Evolutionary conservation across 352 stramenopile species (phyloP).

Genomic region (Phytophthora sp.): DNA sequence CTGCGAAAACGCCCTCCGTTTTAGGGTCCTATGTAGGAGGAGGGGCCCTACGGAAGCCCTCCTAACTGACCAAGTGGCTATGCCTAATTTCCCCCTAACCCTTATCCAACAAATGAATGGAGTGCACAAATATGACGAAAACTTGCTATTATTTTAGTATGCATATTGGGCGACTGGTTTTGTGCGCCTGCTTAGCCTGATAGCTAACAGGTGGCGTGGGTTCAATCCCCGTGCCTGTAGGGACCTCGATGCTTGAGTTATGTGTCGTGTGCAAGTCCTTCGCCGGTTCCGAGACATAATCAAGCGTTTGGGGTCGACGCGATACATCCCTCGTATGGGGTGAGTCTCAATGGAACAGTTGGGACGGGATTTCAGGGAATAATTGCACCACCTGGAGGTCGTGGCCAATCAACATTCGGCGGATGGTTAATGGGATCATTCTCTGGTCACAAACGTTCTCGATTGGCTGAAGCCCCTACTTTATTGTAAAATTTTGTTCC

Average conservation of each 20-base stretch:
- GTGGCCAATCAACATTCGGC: slow-evolving; percentile 11
- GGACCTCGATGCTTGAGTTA: slow-evolving; percentile 30
- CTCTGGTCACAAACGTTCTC: slow-evolving; percentile 23
- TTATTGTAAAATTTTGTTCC: slow-evolving; percentile 6
- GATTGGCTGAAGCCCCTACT: slow-evolving; percentile 16
- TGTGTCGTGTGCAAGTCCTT: slow-evolving; percentile 40
- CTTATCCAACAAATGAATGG: too few relatives aligned
- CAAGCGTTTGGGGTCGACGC: slow-evolving; percentile 22
- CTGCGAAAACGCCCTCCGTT: too few relatives aligned
- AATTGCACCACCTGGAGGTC: too few relatives aligned
- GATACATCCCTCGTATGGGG: slow-evolving; percentile 14
- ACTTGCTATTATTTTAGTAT: background rate
- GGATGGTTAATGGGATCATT: slow-evolving; percentile 19
- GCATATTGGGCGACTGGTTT: slow-evolving; percentile 2
- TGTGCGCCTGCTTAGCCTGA: slow-evolving; percentile 1
- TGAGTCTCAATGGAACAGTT: slow-evolving; percentile 28
- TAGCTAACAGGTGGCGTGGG: slow-evolving; percentile 8
- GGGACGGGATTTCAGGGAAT: slow-evolving; percentile 2
- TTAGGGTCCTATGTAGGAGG: too few relatives aligned
- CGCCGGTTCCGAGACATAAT: slow-evolving; percentile 37
- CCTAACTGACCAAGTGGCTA: too few relatives aligned
- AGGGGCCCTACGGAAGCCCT: too few relatives aligned
- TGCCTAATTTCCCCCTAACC: too few relatives aligned
- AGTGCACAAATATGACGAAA: background rate
- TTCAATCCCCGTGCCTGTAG: slow-evolving; percentile 10